Evolutionary conservation across 2,329 filamentous ascomycete genomes (phyloP).

Genomic region (Zymoseptoria brevis): DNA sequence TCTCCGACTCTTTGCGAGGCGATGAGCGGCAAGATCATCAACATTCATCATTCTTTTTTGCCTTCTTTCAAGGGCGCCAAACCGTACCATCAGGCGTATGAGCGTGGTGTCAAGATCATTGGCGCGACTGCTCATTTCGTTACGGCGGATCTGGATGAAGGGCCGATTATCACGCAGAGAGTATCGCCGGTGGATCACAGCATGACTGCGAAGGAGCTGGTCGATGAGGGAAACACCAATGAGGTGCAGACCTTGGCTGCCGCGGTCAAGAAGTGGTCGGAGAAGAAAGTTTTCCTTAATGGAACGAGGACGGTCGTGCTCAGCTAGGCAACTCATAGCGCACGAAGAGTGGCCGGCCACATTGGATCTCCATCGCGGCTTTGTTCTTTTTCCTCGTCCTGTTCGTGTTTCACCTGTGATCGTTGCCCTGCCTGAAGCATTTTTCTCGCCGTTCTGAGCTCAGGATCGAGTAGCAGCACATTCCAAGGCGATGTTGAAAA

Average conservation of each 20-base stretch:
- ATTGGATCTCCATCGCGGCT: too few relatives aligned
- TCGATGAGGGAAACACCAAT: constrained; percentile 73
- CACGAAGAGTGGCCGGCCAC: too few relatives aligned
- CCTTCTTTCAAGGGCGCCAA: constrained; percentile 82
- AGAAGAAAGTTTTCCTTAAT: constrained; percentile 70
- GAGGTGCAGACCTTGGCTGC: constrained; percentile 76
- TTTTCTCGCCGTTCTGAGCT: too few relatives aligned
- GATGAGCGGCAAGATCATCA: constrained; percentile 84
- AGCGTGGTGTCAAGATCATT: constrained; percentile 81
- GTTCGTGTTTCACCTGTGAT: too few relatives aligned
- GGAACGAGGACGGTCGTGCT: constrained; percentile 76
- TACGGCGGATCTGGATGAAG: constrained; percentile 76
- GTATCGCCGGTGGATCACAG: constrained; percentile 69
- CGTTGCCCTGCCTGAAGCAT: too few relatives aligned
- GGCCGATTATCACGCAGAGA: constrained; percentile 81
- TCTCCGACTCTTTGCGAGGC: constrained; percentile 64
- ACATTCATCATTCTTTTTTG: constrained; percentile 83
- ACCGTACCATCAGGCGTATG: constrained; percentile 81
- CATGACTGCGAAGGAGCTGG: constrained; percentile 66
- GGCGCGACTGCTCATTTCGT: constrained; percentile 82
- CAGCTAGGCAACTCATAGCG: constrained; percentile 3
- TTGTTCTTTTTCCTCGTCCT: too few relatives aligned
- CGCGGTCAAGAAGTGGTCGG: constrained; percentile 76
- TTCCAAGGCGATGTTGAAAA: too few relatives aligned
- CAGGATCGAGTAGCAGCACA: too few relatives aligned